Evolutionary conservation across 345 rosid genomes (phyloP), one percentile per base, ranked within the genome.

Genomic region (Salix arbutifolia): DNA sequence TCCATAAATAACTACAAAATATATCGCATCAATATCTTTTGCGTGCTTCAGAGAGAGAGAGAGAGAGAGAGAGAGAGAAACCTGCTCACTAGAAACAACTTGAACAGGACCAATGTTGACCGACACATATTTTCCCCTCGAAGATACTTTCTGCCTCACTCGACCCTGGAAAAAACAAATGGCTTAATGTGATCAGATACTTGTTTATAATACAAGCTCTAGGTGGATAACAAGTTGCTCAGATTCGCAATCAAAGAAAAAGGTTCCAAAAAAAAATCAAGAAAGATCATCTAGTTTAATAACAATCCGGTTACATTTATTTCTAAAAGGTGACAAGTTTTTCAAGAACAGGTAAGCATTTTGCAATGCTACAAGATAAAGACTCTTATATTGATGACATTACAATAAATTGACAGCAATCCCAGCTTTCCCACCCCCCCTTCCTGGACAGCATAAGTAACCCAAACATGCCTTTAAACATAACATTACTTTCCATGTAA

Each of bases 1-100:
- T 9, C 28, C 44, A 38, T 37, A 69, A n/a, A 40, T 46, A 48
- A 25, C 26, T 21, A 56, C 13, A 56, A 16, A 18, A 8, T 10
- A 66, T 66, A 17, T 18, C n/a, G 33, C 44, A 33, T 19, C 69
- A 33, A 16, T 14, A 16, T 18, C 44, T 66, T 35, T 17, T 9
- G 21, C 48, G 35, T 26, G 67, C 6, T 35, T 26, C 7, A 5
- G 37, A 33, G 37, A 33, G 37, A 33, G 37, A n/a, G 70, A 2
- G 68, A 26, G 50, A 2, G 30, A 2, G 70, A 13, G 72, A 37
- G 44, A 44, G 74, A 61, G 33, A 38, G 80, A 65, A 74, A 93
- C 97, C 98, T 91, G 95, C 84, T 91, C 94, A 48, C 98, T 93
- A 77, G 98, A 93, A 71, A 84, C 81, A 68, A 93, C 97, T 80